Percentiles rank a stretch among this genome's conserved stretches.
These are phyloP conservation scores for Pseudevernia furfuracea DNA, from an alignment of 495 filamentous ascomycete species.

Conservation along the genomic window DNA sequence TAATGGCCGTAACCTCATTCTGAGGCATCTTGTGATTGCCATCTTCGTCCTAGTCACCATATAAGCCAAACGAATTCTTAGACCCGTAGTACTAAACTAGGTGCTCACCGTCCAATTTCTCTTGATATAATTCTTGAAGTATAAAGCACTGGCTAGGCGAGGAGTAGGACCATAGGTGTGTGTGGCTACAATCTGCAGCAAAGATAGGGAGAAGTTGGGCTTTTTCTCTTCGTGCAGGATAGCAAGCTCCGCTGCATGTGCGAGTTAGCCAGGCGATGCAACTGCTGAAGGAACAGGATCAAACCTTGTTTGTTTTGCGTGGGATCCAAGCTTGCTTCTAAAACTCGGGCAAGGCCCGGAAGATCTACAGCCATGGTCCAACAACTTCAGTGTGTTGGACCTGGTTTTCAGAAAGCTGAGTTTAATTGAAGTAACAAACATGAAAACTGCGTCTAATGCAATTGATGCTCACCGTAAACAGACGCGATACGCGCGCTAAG, in stretches of 20 bases:
- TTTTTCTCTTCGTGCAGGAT: slow-evolving; percentile 69
- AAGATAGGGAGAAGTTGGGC: slow-evolving; percentile 74
- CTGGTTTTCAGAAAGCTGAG: background rate
- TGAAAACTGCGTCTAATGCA: background rate
- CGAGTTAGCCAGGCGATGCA: slow-evolving; percentile 2
- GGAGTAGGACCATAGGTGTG: slow-evolving; percentile 60
- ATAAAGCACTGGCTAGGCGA: slow-evolving; percentile 83
- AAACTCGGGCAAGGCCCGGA: slow-evolving; percentile 63
- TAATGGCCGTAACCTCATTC: slow-evolving; percentile 80
- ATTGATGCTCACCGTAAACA: slow-evolving; percentile 7
- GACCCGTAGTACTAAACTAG: background rate
- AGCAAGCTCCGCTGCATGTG: slow-evolving; percentile 61
- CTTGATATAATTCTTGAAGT: slow-evolving; percentile 97
- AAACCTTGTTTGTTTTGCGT: slow-evolving; percentile 79
- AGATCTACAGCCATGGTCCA: slow-evolving; percentile 68
- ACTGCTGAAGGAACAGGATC: slow-evolving; percentile 16
- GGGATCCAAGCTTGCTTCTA: slow-evolving; percentile 81
- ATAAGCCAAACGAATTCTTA: slow-evolving; percentile 16
- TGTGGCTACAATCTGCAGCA: slow-evolving; percentile 81
- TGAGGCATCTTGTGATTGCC: slow-evolving; percentile 77
- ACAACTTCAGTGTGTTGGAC: slow-evolving; percentile 16
- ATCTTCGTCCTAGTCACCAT: slow-evolving; percentile 62
- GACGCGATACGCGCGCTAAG: slow-evolving; percentile 3
- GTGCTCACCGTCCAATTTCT: slow-evolving; percentile 69
- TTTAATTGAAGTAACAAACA: background rate